A percentile compares a stretch with the other conserved stretches of the same genome.
Evolutionary conservation across 306 rosid species (phyloP).

Genomic region (Quercus robur): DNA sequence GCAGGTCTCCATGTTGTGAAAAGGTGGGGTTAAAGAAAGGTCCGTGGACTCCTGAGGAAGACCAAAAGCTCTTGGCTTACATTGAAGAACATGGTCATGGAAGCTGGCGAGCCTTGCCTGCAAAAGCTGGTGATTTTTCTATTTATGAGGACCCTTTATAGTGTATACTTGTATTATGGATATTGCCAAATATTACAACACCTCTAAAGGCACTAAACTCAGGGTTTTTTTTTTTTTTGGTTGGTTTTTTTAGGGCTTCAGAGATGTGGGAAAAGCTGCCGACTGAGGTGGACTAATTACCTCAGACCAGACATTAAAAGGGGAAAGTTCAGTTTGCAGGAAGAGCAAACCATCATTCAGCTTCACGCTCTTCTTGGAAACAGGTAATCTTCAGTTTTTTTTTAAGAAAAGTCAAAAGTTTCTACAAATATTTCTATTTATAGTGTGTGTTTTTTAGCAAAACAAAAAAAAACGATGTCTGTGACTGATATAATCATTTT

Average conservation of each 20-base stretch:
- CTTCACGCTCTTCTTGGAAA: slow-evolving; percentile 63
- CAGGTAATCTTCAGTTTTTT: slow-evolving; percentile 7
- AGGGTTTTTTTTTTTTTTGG: not conserved
- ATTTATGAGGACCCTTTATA: not conserved
- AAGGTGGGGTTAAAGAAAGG: slow-evolving; percentile 33
- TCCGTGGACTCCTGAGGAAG: slow-evolving; percentile 35
- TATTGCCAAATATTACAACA: not conserved
- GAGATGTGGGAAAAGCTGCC: slow-evolving; percentile 59
- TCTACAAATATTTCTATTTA: no score
- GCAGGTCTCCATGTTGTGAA: slow-evolving; percentile 30
- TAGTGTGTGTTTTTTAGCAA: no score
- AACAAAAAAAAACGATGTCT: no score
- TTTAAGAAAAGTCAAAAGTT: no score
- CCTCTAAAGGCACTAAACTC: not conserved
- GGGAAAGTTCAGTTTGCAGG: slow-evolving; percentile 53
- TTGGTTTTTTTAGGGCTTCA: slow-evolving; percentile 28
- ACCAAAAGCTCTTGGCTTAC: not conserved
- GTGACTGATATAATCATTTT: no score
- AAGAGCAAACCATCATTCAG: slow-evolving; percentile 49
- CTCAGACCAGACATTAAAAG: slow-evolving; percentile 49
- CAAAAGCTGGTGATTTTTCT: slow-evolving; percentile 19
- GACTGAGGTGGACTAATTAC: slow-evolving; percentile 55
- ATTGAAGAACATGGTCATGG: not conserved
- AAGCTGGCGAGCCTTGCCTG: slow-evolving; percentile 23
- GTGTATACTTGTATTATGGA: not conserved